Evolutionary conservation across 805 yeast species (phyloP).

Genomic region (Candida morakotiae): DNA sequence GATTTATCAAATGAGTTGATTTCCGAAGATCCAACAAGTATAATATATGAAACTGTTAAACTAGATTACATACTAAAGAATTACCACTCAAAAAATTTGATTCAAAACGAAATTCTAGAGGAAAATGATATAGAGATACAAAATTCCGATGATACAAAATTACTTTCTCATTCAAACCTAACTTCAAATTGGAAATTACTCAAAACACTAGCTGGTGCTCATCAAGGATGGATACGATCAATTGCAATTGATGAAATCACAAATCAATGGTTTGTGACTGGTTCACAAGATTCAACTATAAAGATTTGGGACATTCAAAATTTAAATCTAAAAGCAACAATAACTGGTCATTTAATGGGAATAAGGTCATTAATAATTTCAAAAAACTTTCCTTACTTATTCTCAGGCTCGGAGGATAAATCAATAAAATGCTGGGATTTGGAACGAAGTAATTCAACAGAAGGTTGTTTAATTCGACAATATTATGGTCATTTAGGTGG

Average conservation of each 20-base stretch:
- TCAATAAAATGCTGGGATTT: constrained; percentile 94
- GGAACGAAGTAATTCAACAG: constrained; percentile 66
- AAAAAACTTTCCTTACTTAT: constrained; percentile 77
- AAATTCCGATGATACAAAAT: constrained; percentile 1
- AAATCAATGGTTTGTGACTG: constrained; percentile 89
- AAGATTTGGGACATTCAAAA: constrained; percentile 84
- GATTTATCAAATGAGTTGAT: constrained; percentile 10
- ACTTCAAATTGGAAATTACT: constrained; percentile 56
- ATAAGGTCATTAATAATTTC: constrained; percentile 77
- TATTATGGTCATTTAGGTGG: constrained; percentile 95
- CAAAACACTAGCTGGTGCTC: constrained; percentile 76
- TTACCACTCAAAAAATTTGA: constrained; percentile 9
- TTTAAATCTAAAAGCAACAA: constrained; percentile 63
- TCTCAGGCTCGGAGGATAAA: constrained; percentile 91
- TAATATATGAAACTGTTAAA: constrained; percentile 26
- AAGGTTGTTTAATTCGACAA: constrained; percentile 59
- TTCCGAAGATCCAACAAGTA: too few relatives aligned
- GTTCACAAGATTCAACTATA: constrained; percentile 83
- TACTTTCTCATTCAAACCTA: too few relatives aligned
- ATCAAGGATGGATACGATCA: constrained; percentile 89
- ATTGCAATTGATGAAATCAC: constrained; percentile 74
- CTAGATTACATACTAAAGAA: constrained; percentile 21
- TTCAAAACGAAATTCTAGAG: constrained; percentile 1
- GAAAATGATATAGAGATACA: constrained; percentile 3
- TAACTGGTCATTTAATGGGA: constrained; percentile 90